Base-by-base conservation (phyloP, 2,329 filamentous ascomycete genomes). In the Shiraia sp. region DNA sequence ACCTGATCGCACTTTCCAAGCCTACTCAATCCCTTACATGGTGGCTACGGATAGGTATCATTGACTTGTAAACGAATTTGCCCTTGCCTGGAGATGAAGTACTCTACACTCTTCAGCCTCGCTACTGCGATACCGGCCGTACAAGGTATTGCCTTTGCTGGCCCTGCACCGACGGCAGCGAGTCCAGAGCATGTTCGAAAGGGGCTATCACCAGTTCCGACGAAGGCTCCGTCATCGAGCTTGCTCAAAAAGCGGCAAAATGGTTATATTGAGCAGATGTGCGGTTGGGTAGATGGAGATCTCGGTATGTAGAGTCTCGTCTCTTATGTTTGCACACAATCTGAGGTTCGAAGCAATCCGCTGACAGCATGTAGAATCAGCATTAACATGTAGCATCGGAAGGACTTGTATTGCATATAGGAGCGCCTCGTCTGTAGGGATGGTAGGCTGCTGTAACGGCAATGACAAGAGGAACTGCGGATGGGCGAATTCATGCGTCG, bases 331-430 rank as follows among this genome's bases (percentile, higher is more conserved):
- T n/a, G n/a, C n/a, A 28, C 7, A 8, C 9, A 10, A 14, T 27
- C 16, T 19, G 10, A 10, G 7, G 2, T 3, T 19, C 8, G 13
- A 10, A 16, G 30, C 32, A 3, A 15, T 23, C 19, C 13, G 16
- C 23, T 47, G 31, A 45, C 24, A 15, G 17, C 10, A 10, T 24
- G 8, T 25, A 61, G 57, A 36, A 13, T 46, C 45, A 2, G 42
- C 30, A 29, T 31, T 61, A 5, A 42, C 45, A 29, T 63, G 59
- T 29, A 42, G 25, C 10, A 22, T 29, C 3, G 48, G 47, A 19
- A 38, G 42, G 35, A 60, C 59, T 43, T 65, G 61, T 42, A 56
- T 59, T 47, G 42, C 63, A 2, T 61, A 60, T 36, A 63, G 52
- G 1, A 40, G 49, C 16, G 43, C 40, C n/a, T 26, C 29, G n/a